Evolutionary conservation across 2,329 filamentous ascomycete species (phyloP), one percentile per base, ranked within the genome.

Genomic region (Celoporthe dispersa): DNA sequence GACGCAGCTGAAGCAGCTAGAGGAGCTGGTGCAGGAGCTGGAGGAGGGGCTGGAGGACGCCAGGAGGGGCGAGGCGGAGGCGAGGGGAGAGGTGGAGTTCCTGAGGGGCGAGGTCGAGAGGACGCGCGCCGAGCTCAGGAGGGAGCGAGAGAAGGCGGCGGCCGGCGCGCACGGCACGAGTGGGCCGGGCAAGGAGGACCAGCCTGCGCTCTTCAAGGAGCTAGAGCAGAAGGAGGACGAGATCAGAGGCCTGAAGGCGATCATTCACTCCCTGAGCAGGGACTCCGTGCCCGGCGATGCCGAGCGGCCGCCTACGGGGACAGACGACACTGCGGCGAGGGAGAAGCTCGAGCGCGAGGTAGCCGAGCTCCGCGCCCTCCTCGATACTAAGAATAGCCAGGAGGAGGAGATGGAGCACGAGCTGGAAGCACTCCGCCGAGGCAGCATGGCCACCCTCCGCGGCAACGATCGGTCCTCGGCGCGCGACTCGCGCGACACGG

Each of bases 31-130:
- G 2, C 95, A 97, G 75, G 96, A 99, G 79, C 88, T 99, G 0
- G 96, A 99, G 80, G 96, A 99, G 80, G 96, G 96, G 0, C 85
- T 99, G 1, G 96, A 99, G 81, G 96, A 99, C 81, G 94, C 96
- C 63, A 87, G 96, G 68, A 88, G 96, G 68, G 96, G 96, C 8
- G 96, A 99, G 81, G 95, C 95, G 12, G 96, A 99, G 82, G 96
- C 96, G 39, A 89, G 96, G 70, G 95, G 94, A 0, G 96, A 99
- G 79, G 95, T 98, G 3, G 96, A 99, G 79, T 98, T 98, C 78
- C 82, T 99, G 48, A 87, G 96, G 37, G 96, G 96, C 2, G 96
- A 99, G 79, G 95, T 98, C 0, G 96, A 99, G 80, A 87, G 96
- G 73, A 95, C 94, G 14, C 88, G 94, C 74, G 90, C 94, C 12